phyloP scores from a whole-genome alignment of 768 basidiomycete genomes.

The Rhodotorula kratochvilovae region DNA sequence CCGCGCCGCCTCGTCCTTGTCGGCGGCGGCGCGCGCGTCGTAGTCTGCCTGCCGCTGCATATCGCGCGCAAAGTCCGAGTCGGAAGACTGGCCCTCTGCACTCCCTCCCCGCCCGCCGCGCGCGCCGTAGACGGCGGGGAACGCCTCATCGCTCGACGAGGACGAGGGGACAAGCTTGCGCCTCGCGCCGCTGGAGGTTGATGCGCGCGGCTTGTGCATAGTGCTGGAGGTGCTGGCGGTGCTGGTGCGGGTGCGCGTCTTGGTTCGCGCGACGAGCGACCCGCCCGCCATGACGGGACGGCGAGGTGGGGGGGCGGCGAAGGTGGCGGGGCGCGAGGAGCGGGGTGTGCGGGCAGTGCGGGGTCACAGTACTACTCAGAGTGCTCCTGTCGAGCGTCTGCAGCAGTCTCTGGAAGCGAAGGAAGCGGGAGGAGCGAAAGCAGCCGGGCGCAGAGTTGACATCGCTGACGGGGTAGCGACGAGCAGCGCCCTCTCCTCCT shows the following conservation, averaged over 20 bases:
- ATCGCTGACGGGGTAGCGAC: too few species aligned
- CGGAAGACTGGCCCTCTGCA: background rate
- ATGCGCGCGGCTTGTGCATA: background rate
- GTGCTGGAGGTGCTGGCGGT: background rate
- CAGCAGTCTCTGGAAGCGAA: too few species aligned
- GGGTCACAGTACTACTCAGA: too few species aligned
- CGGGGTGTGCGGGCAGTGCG: too few species aligned
- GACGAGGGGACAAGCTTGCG: background rate
- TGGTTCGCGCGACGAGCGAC: background rate
- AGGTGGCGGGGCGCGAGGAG: too few species aligned
- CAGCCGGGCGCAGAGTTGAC: too few species aligned
- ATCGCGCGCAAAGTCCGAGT: background rate
- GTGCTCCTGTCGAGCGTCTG: too few species aligned
- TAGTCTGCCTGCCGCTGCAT: background rate
- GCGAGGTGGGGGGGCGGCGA: background rate
- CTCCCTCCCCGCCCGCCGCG: too few species aligned
- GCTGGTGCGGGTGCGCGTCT: background rate
- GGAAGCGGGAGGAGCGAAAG: too few species aligned
- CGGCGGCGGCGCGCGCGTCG: background rate
- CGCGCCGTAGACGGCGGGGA: background rate
- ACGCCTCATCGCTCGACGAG: background rate
- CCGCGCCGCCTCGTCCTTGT: background rate
- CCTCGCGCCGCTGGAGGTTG: too few species aligned
- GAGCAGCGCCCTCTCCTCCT: too few species aligned
- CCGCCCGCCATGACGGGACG: background rate